These are phyloP conservation scores for Barnettozyma sucrosica DNA, from an alignment of 805 yeast species.

Conservation along the genomic window DNA sequence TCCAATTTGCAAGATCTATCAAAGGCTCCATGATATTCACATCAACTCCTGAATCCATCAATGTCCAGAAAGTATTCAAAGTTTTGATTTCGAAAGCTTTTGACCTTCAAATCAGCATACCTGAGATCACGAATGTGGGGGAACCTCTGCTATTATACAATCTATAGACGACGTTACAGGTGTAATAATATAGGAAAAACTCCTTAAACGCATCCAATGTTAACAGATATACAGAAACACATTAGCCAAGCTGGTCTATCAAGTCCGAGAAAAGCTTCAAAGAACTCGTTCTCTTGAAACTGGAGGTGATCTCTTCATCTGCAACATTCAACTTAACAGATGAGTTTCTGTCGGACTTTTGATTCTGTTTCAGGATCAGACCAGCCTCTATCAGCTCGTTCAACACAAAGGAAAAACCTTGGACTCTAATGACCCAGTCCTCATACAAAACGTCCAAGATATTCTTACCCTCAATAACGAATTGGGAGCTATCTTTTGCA, in stretches of 20 bases:
- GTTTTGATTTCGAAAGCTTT: constrained; percentile 86
- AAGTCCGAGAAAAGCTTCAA: constrained; percentile 24
- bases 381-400: constrained; percentile 78
- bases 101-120: constrained; percentile 66
- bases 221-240: neutral
- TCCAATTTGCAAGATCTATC: constrained; percentile 85
- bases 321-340: constrained; percentile 62
- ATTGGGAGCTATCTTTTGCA: constrained; percentile 22
- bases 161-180: constrained; percentile 3
- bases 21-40: constrained; percentile 78
- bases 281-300: constrained; percentile 50
- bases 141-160: constrained; percentile 80
- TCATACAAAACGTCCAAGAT: constrained; percentile 30
- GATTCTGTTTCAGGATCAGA: constrained; percentile 55
- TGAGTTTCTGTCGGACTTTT: constrained; percentile 61
- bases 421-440: constrained; percentile 41
- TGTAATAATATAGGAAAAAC: too few species aligned
- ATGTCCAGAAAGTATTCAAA: constrained; percentile 90
- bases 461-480: constrained; percentile 28
- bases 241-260: neutral
- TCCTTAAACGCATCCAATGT: neutral
- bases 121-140: constrained; percentile 81
- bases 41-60: constrained; percentile 87
- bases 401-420: constrained; percentile 54
- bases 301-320: constrained; percentile 60